A percentile compares a stretch with the other conserved stretches of the same genome.
Conservation (phyloP, 495 filamentous ascomycete genomes). For the Trichocladium antarcticum region DNA sequence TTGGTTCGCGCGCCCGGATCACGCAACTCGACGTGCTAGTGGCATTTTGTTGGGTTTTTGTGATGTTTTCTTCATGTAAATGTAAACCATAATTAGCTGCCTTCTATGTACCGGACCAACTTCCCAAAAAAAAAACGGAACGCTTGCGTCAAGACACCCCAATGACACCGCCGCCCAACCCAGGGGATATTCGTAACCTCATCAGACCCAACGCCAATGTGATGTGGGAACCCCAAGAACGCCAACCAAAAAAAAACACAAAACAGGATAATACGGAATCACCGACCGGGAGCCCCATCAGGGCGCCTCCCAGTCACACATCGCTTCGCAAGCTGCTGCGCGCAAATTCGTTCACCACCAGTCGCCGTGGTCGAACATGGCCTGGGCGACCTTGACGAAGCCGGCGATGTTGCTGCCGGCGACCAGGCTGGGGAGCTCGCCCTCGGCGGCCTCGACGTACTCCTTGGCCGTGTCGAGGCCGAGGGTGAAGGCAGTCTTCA, state of each 20-base stretch:
- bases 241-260: neutral
- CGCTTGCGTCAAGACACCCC: neutral
- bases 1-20: too few species aligned
- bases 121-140: neutral
- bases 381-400: conserved; percentile 88
- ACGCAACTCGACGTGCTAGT: neutral
- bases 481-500: conserved; percentile 88
- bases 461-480: conserved; percentile 81
- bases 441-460: conserved; percentile 66
- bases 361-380: conserved; percentile 94
- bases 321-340: too few species aligned
- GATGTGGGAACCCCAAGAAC: conserved; percentile 3
- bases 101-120: neutral
- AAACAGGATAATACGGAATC: conserved; percentile 4
- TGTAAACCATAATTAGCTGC: too few species aligned
- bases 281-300: neutral
- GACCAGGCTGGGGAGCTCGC: conserved; percentile 78
- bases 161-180: conserved; percentile 1
- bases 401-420: conserved; percentile 95
- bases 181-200: conserved; percentile 9
- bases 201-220: conserved; percentile 7
- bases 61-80: too few species aligned
- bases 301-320: too few species aligned
- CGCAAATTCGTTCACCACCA: conserved; percentile 56
- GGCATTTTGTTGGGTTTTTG: too few species aligned